Evolutionary conservation across 2,329 filamentous ascomycete genomes (phyloP).

Genomic region (Dactylellina drechsleri): DNA sequence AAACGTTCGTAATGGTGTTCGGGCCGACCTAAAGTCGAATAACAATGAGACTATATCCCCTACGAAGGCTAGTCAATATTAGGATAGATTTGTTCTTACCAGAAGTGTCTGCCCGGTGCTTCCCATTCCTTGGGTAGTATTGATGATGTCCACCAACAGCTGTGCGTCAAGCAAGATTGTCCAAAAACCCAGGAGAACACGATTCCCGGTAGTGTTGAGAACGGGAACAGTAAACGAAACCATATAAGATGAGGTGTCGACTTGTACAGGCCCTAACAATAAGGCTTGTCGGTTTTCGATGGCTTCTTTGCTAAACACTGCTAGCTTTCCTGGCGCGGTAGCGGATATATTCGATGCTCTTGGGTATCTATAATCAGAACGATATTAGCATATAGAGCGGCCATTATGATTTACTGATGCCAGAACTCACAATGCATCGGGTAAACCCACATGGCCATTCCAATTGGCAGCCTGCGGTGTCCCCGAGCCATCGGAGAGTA

Average conservation of each 20-base stretch:
- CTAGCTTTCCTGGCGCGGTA: slow-evolving; percentile 31
- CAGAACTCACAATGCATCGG: slow-evolving; percentile 29
- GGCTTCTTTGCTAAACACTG: slow-evolving; percentile 58
- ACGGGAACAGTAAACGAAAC: slow-evolving; percentile 85
- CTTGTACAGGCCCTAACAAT: slow-evolving; percentile 77
- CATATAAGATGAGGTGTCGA: slow-evolving; percentile 79
- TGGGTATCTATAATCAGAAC: slow-evolving; percentile 22
- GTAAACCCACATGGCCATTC: slow-evolving; percentile 44
- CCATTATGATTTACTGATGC: neutral
- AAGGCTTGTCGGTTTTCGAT: slow-evolving; percentile 67
- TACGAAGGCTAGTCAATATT: slow-evolving; percentile 44
- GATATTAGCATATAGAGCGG: neutral
- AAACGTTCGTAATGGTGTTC: slow-evolving; percentile 38
- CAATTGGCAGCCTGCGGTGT: slow-evolving; percentile 45
- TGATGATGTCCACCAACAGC: slow-evolving; percentile 57
- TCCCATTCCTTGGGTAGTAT: slow-evolving; percentile 57
- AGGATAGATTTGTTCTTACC: slow-evolving; percentile 30
- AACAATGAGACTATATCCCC: slow-evolving; percentile 7
- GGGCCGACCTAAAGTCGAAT: slow-evolving; percentile 35
- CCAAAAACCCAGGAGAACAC: slow-evolving; percentile 40
- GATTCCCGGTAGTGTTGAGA: slow-evolving; percentile 69
- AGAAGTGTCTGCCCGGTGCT: slow-evolving; percentile 58
- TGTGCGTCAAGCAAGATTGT: slow-evolving; percentile 49
- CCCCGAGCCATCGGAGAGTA: slow-evolving; percentile 34
- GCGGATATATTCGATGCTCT: slow-evolving; percentile 35